Evolutionary conservation across 371 early-diverging fungal species (phyloP), one percentile per base, ranked within the genome.

Genomic region (Lichtheimia ramosa): DNA sequence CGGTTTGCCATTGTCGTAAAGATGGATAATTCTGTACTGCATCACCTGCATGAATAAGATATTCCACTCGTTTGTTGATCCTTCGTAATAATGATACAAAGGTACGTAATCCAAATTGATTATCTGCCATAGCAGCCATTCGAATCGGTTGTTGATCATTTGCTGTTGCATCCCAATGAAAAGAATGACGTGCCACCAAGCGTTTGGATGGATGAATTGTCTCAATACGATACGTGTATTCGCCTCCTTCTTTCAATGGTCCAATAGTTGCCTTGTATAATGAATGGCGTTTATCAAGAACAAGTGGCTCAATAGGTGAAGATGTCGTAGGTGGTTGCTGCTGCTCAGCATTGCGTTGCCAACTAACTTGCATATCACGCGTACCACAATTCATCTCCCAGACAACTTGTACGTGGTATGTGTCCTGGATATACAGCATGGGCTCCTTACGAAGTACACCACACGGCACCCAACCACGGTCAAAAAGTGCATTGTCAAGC

Each of bases 1-100:
- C 89, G 0, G 82, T 86, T 54, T 90, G 89, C 92, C 92, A 92
- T 61, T 84, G 84, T 21, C 83, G 78, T 16, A 86, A 61, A 6
- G 77, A 79, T 0, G 71, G 71, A 52, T 81, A 81, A 14, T 83
- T 74, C 51, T 88, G 87, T 2, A 87, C 85, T 0, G 86, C 85
- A 71, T 88, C 89, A 23, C 89, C 89, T 1, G 83, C 88, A 62
- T 88, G 89, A 18, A 88, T 55, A 27, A 88, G 57, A 50, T 83
- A 81, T 51, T 85, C 75, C 6, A 55, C 48, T 4, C 58, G 54
- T 4, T 63, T 52, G 5, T 66, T 63, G 48, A 87, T 71, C 5
- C 73, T 73, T 16, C 76, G 72, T 23, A 81, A 59, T 40, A 87
- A 56, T n/a, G 75, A 62, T 25, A 69, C 61, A 56, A 86, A 87